A percentile compares a stretch with the other conserved stretches of the same genome.
phyloP scores from a whole-genome alignment of 2,329 filamentous ascomycete species.

The Neonectria ditissima region DNA sequence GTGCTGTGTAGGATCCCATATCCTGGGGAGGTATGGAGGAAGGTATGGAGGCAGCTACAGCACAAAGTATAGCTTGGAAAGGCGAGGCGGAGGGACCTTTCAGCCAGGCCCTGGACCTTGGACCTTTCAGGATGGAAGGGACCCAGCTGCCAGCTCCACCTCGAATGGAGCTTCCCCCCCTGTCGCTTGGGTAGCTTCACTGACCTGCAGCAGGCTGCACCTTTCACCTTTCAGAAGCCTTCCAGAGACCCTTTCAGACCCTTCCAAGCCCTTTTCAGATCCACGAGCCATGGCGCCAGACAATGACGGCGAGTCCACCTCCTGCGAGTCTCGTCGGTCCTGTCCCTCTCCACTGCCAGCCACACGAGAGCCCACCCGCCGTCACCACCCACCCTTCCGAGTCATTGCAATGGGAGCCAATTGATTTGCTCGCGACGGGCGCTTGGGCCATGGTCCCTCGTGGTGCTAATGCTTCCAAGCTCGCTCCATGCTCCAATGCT shows the following conservation, averaged over 20 bases:
- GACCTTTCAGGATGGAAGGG: constrained; percentile 38
- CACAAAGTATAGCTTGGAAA: too few relatives aligned
- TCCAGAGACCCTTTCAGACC: constrained; percentile 31
- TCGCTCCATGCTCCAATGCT: constrained; percentile 14
- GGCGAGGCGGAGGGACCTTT: constrained; percentile 39
- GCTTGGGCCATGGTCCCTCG: constrained; percentile 41
- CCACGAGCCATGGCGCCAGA: constrained; percentile 26
- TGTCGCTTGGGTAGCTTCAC: constrained; percentile 42
- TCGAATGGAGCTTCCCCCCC: constrained; percentile 43
- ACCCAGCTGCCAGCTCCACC: constrained; percentile 41
- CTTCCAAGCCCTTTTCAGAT: neutral
- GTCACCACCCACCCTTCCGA: constrained; percentile 42
- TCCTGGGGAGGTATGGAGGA: neutral
- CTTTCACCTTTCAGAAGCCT: neutral
- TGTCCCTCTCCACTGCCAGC: constrained; percentile 36
- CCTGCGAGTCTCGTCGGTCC: constrained; percentile 19
- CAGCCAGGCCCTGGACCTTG: constrained; percentile 36
- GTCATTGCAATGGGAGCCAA: constrained; percentile 48
- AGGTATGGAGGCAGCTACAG: too few relatives aligned
- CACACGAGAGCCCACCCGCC: constrained; percentile 20
- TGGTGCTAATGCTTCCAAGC: constrained; percentile 40
- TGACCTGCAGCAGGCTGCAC: constrained; percentile 31
- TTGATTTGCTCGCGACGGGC: constrained; percentile 44
- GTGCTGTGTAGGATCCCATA: too few relatives aligned
- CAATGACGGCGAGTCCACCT: constrained; percentile 19